Conservation (phyloP, 75 land plant species). For the Pinus taeda region DNA sequence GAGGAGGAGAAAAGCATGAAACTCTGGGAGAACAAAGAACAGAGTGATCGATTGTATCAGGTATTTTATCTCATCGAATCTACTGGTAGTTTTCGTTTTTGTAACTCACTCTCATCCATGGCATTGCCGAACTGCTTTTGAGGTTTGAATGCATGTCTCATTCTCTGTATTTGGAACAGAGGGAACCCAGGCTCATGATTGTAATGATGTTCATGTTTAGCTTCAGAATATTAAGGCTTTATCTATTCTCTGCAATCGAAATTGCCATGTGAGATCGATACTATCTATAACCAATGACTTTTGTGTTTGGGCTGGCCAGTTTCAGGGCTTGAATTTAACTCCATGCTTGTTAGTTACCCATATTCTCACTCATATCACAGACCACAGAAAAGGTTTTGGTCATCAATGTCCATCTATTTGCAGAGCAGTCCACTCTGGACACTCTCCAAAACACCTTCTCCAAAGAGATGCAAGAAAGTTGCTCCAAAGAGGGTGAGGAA, state of each 20-base stretch:
- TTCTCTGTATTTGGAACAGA: neutral
- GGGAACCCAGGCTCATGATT: neutral
- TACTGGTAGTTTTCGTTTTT: too few species aligned
- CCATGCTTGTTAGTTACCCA: too few species aligned
- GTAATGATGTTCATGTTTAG: neutral
- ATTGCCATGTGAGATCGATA: neutral
- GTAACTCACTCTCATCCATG: neutral
- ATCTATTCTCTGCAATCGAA: neutral
- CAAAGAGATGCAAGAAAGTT: too few species aligned
- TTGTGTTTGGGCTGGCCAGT: too few species aligned
- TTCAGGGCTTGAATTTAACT: too few species aligned
- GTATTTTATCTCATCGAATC: neutral
- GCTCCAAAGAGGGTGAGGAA: too few species aligned
- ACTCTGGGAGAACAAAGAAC: neutral
- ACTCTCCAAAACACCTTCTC: too few species aligned
- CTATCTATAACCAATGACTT: neutral
- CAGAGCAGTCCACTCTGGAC: too few species aligned
- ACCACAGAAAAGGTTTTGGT: too few species aligned
- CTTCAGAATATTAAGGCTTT: neutral
- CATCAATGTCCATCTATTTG: too few species aligned
- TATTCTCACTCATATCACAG: too few species aligned
- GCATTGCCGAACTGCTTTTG: neutral
- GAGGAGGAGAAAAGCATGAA: slow-evolving; percentile 41
- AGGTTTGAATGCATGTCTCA: neutral
- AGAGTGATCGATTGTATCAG: neutral